Base-by-base conservation (phyloP, 805 yeast genomes). In the Saturnispora serradocipensis region DNA sequence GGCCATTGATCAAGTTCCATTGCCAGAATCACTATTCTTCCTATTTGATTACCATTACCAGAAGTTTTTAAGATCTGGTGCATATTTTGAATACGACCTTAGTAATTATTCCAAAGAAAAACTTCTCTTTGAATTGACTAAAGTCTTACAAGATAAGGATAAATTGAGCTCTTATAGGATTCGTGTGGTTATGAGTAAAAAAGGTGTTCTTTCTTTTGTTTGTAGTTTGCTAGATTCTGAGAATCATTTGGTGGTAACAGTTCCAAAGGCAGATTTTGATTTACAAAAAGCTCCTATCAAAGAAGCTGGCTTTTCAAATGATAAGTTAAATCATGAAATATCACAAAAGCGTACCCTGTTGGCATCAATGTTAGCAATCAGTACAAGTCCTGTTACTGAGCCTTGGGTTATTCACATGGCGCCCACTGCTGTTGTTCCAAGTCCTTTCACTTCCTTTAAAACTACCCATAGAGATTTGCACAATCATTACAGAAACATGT, bases 381-480 rank as follows among this genome's bases (percentile, higher is more conserved):
- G 5, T 44, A 43, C 30, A 35, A 50, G 18, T 43, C 53, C 28
- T 18, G 32, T 39, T 20, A 51, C 40, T 22, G 57, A 53, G 9
- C 52, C 66, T 0, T 89, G 86, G 82, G 77, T 73, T 20, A 80
- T 88, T 0, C 81, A 78, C 59, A 59, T 89, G 4, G 91, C 86
- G 61, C 61, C 70, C 0, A 66, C 72, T 30, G 72, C 80, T 1
- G 72, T 77, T 1, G 56, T 74, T 43, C 75, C 80, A 1, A 79
- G 95, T 2, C 86, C 87, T 2, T 87, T 86, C 66, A 88, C 96
- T 0, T 83, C 95, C 4, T 85, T 89, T 68, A 91, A 91, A 64
- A 91, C 98, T 0, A 86, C 97, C 0, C 67, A 72, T 24, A 72
- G 99, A 55, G 70, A 69, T 3, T 78, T 74, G 45, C 89, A 90